Evolutionary conservation across 2,329 filamentous ascomycete genomes (phyloP).

Genomic region (Pseudodiploospora longispora): DNA sequence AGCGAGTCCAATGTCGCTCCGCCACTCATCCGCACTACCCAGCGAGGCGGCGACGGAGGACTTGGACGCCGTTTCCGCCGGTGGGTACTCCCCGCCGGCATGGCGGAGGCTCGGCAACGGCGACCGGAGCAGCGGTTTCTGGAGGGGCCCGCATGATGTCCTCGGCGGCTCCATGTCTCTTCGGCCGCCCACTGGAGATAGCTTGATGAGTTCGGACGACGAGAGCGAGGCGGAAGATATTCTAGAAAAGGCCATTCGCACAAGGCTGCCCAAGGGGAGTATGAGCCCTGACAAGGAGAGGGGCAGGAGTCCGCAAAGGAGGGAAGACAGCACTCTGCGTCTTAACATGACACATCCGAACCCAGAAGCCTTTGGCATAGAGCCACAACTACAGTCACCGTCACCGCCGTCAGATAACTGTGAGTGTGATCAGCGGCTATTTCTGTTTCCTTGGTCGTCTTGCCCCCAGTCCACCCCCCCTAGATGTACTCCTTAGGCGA

Average conservation of each 20-base stretch:
- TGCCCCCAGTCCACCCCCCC: background rate
- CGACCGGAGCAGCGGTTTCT: slow-evolving; percentile 50
- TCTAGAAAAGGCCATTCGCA: slow-evolving; percentile 44
- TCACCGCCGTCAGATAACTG: slow-evolving; percentile 38
- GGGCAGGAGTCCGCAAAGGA: slow-evolving; percentile 38
- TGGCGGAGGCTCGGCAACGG: slow-evolving; percentile 55
- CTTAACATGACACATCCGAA: slow-evolving; percentile 19
- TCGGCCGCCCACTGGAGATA: slow-evolving; percentile 13
- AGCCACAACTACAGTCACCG: slow-evolving; percentile 15
- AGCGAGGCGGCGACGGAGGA: slow-evolving; percentile 30
- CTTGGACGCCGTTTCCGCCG: slow-evolving; percentile 39
- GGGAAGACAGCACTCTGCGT: slow-evolving; percentile 31
- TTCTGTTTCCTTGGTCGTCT: slow-evolving; percentile 13
- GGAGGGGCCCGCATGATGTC: slow-evolving; percentile 47
- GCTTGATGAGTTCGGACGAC: slow-evolving; percentile 23
- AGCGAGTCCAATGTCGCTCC: slow-evolving; percentile 26
- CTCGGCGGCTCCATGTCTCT: slow-evolving; percentile 36
- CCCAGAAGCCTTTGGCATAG: slow-evolving; percentile 12
- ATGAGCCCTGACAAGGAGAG: slow-evolving; percentile 45
- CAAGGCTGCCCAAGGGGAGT: slow-evolving; percentile 47
- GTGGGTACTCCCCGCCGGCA: slow-evolving; percentile 53
- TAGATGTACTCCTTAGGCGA: background rate
- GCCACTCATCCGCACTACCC: slow-evolving; percentile 23
- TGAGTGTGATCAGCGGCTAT: slow-evolving; percentile 22
- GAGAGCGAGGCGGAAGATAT: slow-evolving; percentile 25